Evolutionary conservation across 1,284 basidiomycete genomes (phyloP).

Genomic region (Malassezia nana): DNA sequence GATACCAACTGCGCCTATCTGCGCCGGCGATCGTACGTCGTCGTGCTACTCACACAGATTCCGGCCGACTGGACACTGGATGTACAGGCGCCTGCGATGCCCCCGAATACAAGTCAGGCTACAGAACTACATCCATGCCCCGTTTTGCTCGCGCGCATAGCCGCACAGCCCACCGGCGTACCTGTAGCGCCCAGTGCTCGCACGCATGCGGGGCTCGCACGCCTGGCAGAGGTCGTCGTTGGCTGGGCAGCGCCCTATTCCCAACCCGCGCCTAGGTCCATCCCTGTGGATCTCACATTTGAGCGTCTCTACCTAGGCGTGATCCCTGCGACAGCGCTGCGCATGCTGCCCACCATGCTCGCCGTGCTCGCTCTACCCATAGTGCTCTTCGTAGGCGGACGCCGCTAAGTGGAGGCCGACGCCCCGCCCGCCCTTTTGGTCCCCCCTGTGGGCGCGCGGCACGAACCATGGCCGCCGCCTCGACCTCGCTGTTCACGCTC

Average conservation of each 20-base stretch:
- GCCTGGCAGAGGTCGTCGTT: not conserved
- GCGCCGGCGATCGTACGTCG: slow-evolving; percentile 14
- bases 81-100: slow-evolving; percentile 1
- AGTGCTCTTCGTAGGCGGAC: too few relatives aligned
- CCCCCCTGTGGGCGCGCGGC: not conserved
- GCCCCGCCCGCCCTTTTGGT: not conserved
- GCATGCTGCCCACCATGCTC: not conserved
- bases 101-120: not conserved
- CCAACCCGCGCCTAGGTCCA: not conserved
- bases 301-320: slow-evolving; percentile 15
- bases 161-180: not conserved
- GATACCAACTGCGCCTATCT: slow-evolving; percentile 14
- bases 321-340: slow-evolving; percentile 4
- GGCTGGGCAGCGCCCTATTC: slow-evolving; percentile 1
- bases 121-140: slow-evolving; percentile 1
- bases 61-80: slow-evolving; percentile 1
- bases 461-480: not conserved
- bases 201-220: not conserved
- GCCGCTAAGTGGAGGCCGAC: slow-evolving; percentile 7
- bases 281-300: slow-evolving; percentile 10
- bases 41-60: not conserved
- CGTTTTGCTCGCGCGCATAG: slow-evolving; percentile 1
- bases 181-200: not conserved
- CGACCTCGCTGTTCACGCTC: slow-evolving; percentile 1
- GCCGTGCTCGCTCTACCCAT: not conserved